Base-by-base conservation (phyloP, 2,329 filamentous ascomycete genomes). In the Colletotrichum destructivum region DNA sequence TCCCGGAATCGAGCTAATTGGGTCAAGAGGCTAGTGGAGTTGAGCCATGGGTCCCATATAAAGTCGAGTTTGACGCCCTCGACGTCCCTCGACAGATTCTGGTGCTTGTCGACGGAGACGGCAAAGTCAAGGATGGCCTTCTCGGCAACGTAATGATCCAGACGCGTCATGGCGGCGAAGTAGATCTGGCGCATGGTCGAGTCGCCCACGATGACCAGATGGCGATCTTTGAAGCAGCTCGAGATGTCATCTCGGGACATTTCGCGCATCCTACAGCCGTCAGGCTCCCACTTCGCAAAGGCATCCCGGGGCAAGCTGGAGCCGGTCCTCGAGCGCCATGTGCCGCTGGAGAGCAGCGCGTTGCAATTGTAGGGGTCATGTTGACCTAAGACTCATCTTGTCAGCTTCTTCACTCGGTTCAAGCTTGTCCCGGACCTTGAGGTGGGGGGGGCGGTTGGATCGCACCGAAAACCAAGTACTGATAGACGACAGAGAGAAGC, bases 41-140 rank as follows among this genome's bases (percentile, higher is more conserved):
- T 92, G 88, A 92, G 81, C 80, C 83, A 91, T 0, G 90, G 90
- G 78, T 92, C 90, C 89, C 89, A 92, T 13, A 90, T 78, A 73
- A 90, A 75, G 54, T 70, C 62, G 13, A 75, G 42, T 31, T 72
- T 66, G 42, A 75, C 74, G 18, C 63, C 65, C 31, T 68, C 46
- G 15, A 72, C 55, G 13, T 68, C 63, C 15, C 40, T 61, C 26
- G 69, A 46, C 4, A 73, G 62, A 59, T 75, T 62, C 57, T 66
- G 62, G 15, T 71, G 62, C 63, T 66, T 73, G 44, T 74, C 64
- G 3, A 54, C 40, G 16, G 63, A 54, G n/a, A 67, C 56, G 21
- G 66, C 73, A 31, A 73, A 74, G 46, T 73, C 72, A 16, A 72
- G 63, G 9, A 71, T 66, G 21, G 71, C 62, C 35, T 57, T 63